A percentile compares a stretch with the other conserved stretches of the same genome.
phyloP scores from a whole-genome alignment of 768 basidiomycete species.

The Filobasidium wieringae region DNA sequence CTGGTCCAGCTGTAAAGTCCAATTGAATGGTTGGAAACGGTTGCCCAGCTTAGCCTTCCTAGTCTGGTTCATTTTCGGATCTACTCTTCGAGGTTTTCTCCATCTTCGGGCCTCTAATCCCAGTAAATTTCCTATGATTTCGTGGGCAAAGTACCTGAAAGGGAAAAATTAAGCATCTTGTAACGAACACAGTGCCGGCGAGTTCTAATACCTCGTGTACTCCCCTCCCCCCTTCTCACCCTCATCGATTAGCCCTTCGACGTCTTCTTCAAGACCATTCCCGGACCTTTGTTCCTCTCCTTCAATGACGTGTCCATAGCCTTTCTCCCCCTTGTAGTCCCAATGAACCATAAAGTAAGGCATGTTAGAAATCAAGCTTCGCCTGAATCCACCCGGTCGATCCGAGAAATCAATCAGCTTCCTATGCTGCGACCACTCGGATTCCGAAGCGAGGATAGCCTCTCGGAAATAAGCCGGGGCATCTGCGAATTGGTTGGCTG shows the following conservation, averaged over 20 bases:
- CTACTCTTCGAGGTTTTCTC: slow-evolving; percentile 65
- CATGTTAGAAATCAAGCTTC: slow-evolving; percentile 88
- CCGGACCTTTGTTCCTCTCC: slow-evolving; percentile 58
- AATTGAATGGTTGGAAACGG: slow-evolving; percentile 51
- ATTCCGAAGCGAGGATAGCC: slow-evolving; percentile 82
- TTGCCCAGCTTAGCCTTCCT: slow-evolving; percentile 59
- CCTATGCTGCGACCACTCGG: slow-evolving; percentile 97
- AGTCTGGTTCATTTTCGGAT: slow-evolving; percentile 57
- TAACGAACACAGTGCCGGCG: background rate
- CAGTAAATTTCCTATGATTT: slow-evolving; percentile 84
- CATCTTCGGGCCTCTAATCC: slow-evolving; percentile 77
- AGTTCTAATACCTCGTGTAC: slow-evolving; percentile 71
- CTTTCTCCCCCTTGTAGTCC: slow-evolving; percentile 93
- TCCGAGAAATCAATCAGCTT: slow-evolving; percentile 88
- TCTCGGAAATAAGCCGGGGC: slow-evolving; percentile 93
- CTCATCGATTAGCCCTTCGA: slow-evolving; percentile 59
- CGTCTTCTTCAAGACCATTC: slow-evolving; percentile 46
- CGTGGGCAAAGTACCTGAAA: slow-evolving; percentile 77
- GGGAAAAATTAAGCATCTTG: background rate
- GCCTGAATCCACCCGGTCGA: slow-evolving; percentile 81
- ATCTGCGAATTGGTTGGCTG: slow-evolving; percentile 74
- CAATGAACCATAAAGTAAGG: slow-evolving; percentile 99
- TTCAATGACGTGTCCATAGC: slow-evolving; percentile 96
- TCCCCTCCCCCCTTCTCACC: slow-evolving; percentile 84
- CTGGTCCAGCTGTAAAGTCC: slow-evolving; percentile 38